Conservation (phyloP, 225 moss, liverwort and hornwort species). For the Bryum argenteum region DNA sequence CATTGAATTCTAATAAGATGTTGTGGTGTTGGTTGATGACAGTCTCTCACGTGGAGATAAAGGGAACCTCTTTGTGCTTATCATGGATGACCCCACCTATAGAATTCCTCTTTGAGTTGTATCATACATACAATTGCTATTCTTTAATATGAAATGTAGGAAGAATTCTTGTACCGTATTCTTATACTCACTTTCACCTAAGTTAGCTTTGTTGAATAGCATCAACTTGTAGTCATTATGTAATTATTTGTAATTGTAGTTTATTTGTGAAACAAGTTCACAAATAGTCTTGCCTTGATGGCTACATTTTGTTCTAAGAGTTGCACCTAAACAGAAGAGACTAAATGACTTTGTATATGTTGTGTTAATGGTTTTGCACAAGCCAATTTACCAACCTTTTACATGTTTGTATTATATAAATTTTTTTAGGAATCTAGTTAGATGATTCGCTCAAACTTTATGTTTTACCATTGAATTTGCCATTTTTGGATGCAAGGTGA, state of each 20-base stretch:
- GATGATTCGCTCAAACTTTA: too few species aligned
- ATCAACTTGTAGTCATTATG: background rate
- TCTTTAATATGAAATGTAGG: slow-evolving; percentile 5
- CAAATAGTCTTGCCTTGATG: too few species aligned
- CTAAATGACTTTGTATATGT: background rate
- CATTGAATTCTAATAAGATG: slow-evolving; percentile 5
- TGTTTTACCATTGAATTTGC: too few species aligned
- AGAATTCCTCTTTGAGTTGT: slow-evolving; percentile 45
- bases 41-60: slow-evolving; percentile 78
- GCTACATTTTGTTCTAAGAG: background rate
- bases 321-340: background rate
- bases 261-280: background rate
- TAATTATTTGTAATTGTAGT: background rate
- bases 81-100: slow-evolving; percentile 78
- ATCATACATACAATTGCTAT: slow-evolving; percentile 6
- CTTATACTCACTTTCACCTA: slow-evolving; percentile 2
- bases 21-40: slow-evolving; percentile 24
- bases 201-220: background rate
- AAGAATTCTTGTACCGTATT: slow-evolving; percentile 15
- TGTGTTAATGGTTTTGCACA: too few species aligned
- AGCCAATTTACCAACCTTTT: too few species aligned
- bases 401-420: too few species aligned
- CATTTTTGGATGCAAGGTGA: too few species aligned
- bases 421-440: too few species aligned
- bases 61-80: slow-evolving; percentile 80